Evolutionary conservation across 768 basidiomycete species (phyloP), one percentile per base, ranked within the genome.

Genomic region (Hypholoma fasciculare): DNA sequence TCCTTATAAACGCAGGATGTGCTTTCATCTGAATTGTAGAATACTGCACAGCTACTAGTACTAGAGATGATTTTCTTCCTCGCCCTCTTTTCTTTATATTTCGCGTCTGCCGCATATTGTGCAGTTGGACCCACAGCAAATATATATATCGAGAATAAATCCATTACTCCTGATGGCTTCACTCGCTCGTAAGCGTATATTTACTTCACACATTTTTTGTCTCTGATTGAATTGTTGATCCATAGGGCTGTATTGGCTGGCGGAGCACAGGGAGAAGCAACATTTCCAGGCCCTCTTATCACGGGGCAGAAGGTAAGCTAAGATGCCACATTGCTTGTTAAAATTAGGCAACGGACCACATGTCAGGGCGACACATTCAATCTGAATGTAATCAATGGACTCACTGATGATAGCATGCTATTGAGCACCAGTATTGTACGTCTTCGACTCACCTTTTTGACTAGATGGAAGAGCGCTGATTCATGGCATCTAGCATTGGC

Each of bases 401-500:
- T 46, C 5, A 54, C 53, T 9, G 53, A 54, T 23, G 44, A 3
- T 7, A 44, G 17, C 52, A 54, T 54, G 52, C 30, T 43, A 12
- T 3, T 54, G 26, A 54, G 54, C 23, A 46, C 49, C 27, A 16
- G 55, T 48, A 58, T 59, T 57, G 38, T 42, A 30, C 8, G 53
- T 54, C 4, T 1, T 23, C 26, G 3, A 42, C 2, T 43, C 13
- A 43, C 6, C 3, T 7, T 17, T 43, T 16, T 17, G 11, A 16
- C n/a, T 34, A 1, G 16, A 8, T 38, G 3, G 6, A 16, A 16
- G n/a, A n/a, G n/a, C n/a, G 7, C 17, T 42, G 13, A 42, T 42
- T 16, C 16, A 30, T 30, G 20, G 9, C 12, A 27, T 49, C 9
- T 27, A 84, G 83, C 76, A 78, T 60, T 78, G 76, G 77, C 75